Conservation (phyloP, 768 basidiomycete genomes). For the Daedaleopsis nitida region DNA sequence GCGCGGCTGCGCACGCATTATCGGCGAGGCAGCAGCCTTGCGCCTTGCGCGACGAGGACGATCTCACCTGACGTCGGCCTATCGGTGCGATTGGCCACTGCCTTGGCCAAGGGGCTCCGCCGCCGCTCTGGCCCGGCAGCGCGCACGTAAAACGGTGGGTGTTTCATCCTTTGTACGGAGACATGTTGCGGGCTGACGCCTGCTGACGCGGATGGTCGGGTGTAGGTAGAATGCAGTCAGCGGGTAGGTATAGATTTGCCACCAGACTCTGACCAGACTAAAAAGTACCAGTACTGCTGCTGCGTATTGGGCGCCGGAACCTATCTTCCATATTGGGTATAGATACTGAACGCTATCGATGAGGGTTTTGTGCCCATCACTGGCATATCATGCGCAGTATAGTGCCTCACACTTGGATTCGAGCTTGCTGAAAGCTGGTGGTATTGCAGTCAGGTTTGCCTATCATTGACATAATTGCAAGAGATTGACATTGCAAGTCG, state of each 20-base stretch:
- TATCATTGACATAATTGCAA: no score
- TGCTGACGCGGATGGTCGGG: no score
- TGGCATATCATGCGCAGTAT: no score
- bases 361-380: not conserved
- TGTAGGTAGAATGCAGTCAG: no score
- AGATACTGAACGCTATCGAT: not conserved
- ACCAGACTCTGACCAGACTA: no score
- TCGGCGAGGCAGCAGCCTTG: constrained; percentile 15
- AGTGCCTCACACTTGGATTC: no score
- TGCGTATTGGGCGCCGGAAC: not conserved
- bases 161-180: not conserved
- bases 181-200: no score
- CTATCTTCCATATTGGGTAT: not conserved
- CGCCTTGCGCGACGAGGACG: not conserved
- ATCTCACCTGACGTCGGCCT: constrained; percentile 21
- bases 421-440: no score
- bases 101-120: not conserved
- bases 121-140: not conserved
- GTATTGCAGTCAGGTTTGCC: no score
- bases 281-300: no score
- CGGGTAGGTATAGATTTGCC: no score
- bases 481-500: not conserved
- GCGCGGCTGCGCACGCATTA: constrained; percentile 13
- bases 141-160: not conserved
- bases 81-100: constrained; percentile 11